Evolutionary conservation across 345 rosid species (phyloP), one percentile per base, ranked within the genome.

Genomic region (Heritiera littoralis): DNA sequence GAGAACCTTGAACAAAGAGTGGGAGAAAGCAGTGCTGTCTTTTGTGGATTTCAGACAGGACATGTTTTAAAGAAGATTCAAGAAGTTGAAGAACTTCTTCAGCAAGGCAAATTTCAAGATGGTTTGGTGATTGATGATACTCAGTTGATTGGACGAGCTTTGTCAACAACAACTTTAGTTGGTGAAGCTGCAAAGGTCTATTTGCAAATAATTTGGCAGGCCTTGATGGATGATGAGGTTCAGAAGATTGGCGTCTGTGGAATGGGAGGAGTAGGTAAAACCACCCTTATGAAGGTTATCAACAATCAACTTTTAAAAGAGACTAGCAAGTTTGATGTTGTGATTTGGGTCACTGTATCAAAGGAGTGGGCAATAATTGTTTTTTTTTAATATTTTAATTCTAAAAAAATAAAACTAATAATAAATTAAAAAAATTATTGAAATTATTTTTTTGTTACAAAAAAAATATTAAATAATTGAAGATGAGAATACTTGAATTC

Each of bases 291-390:
- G 17, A 72, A 8, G 13, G 64, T 60, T 41, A 43, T 77, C 20
- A 72, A 78, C 43, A 70, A 83, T 15, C 32, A 9, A 20, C 76
- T 63, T 28, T 11, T 49, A 49, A 5, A 52, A 15, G 43, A 28
- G 18, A 35, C 56, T 0, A 20, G 14, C 6, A 4, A 68, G n/a
- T 83, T 80, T 55, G 20, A 76, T 4, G 18, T 9, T 58, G 63
- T 79, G 6, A 38, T 59, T 23, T 84, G 79, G 85, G 73, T 72
- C 2, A 77, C 80, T 32, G 81, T 81, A 0, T 67, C 85, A 2
- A 28, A 12, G 5, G 12, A n/a, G n/a, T n/a, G n/a, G n/a, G n/a
- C n/a, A n/a, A n/a, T n/a, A n/a, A n/a, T n/a, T n/a, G n/a, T n/a
- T n/a, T n/a, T n/a, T n/a, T n/a, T n/a, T n/a, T n/a, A n/a, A n/a